Conservation (phyloP, 2,329 filamentous ascomycete species). For the Xylaria sp. region DNA sequence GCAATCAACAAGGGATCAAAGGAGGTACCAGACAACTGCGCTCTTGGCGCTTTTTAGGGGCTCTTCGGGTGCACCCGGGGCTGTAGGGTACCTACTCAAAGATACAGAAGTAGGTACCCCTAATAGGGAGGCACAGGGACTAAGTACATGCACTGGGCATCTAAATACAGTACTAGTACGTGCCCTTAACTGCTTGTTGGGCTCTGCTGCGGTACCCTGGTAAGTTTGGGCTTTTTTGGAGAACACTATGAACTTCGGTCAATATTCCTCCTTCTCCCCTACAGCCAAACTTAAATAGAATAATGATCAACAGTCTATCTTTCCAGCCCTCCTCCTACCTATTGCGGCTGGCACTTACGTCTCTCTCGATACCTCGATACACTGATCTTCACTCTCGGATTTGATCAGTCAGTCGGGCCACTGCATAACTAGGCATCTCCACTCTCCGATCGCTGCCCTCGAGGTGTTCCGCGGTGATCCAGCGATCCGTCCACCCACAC, state of each 20-base stretch:
- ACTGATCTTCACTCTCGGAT: not conserved
- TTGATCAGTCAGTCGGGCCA: not conserved
- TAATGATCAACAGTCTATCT: slow-evolving; percentile 19
- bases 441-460: slow-evolving; percentile 1
- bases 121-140: no score
- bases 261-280: slow-evolving; percentile 9
- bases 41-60: not conserved
- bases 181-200: slow-evolving; percentile 21
- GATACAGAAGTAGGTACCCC: not conserved
- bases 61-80: not conserved
- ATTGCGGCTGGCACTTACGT: slow-evolving; percentile 2
- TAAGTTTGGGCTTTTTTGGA: slow-evolving; percentile 22
- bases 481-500: not conserved
- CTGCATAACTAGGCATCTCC: slow-evolving; percentile 7
- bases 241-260: slow-evolving; percentile 16
- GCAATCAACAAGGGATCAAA: slow-evolving; percentile 34
- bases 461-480: not conserved
- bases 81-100: not conserved
- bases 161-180: not conserved
- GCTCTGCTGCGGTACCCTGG: slow-evolving; percentile 27
- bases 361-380: not conserved
- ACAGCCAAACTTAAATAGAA: slow-evolving; percentile 8
- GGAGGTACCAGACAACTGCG: not conserved
- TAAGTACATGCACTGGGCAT: not conserved
- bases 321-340: not conserved